phyloP scores from a whole-genome alignment of 331 rosid species.

The Saraca asoca region DNA sequence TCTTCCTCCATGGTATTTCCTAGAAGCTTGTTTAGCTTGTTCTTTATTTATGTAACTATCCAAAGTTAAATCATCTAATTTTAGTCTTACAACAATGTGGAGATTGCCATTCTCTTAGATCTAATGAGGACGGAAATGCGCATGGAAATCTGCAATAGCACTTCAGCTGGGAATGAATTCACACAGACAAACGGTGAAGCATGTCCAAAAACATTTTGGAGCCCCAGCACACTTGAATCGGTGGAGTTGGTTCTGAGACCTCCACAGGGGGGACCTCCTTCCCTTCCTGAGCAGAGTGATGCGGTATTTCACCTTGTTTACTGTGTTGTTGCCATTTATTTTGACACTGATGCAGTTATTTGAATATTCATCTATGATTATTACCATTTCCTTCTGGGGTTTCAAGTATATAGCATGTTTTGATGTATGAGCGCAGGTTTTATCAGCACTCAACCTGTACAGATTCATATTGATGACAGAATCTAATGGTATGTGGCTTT shows the following conservation, averaged over 20 bases:
- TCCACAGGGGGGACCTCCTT: conserved; percentile 85
- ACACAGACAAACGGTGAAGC: conserved; percentile 26
- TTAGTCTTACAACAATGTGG: conserved; percentile 29
- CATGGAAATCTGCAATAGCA: conserved; percentile 45
- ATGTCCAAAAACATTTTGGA: conserved; percentile 51
- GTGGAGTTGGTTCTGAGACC: conserved; percentile 74
- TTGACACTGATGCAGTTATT: conserved; percentile 15
- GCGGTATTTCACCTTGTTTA: conserved; percentile 55
- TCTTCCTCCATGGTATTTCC: conserved; percentile 84
- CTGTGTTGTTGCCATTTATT: conserved; percentile 15
- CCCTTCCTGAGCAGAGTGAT: conserved; percentile 79
- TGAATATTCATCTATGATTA: conserved; percentile 1
- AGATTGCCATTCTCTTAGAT: conserved; percentile 83
- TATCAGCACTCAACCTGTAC: conserved; percentile 86
- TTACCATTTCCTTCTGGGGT: conserved; percentile 17
- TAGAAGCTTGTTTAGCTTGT: conserved; percentile 23
- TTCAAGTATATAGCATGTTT: conserved; percentile 2
- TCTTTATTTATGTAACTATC: conserved; percentile 7
- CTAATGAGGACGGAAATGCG: conserved; percentile 68
- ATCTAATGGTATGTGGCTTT: conserved; percentile 56
- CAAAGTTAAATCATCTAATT: conserved; percentile 29
- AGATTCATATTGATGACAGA: conserved; percentile 74
- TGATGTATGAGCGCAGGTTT: conserved; percentile 50
- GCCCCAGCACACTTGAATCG: conserved; percentile 59
- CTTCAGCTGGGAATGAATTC: conserved; percentile 35